Percentiles rank a stretch among this genome's conserved stretches.
These are phyloP conservation scores for Colletotrichum theobromicola DNA, from an alignment of 2,329 filamentous ascomycete species.

Conservation along the genomic window DNA sequence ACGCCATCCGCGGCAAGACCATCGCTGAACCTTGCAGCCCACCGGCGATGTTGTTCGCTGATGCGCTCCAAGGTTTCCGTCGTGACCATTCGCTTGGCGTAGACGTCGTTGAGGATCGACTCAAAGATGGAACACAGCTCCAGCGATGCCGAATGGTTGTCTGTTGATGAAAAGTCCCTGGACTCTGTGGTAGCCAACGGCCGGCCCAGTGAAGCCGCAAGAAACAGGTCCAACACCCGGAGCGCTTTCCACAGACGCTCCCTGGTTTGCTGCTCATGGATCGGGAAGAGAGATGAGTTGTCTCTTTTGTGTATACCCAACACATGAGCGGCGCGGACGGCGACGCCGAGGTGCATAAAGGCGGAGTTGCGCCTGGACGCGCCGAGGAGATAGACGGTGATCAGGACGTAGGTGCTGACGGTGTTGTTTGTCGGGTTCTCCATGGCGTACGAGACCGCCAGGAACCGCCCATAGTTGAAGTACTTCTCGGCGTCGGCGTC, in stretches of 20 bases:
- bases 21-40: slow-evolving; percentile 25
- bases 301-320: slow-evolving; percentile 36
- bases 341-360: slow-evolving; percentile 42
- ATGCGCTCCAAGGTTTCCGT: slow-evolving; percentile 30
- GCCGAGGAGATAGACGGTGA: slow-evolving; percentile 41
- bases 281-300: slow-evolving; percentile 30
- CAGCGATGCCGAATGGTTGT: slow-evolving; percentile 30
- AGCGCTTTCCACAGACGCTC: slow-evolving; percentile 39
- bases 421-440: slow-evolving; percentile 39
- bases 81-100: slow-evolving; percentile 33
- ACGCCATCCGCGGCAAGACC: slow-evolving; percentile 24
- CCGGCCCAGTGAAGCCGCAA: slow-evolving; percentile 36
- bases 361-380: slow-evolving; percentile 40
- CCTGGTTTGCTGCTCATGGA: slow-evolving; percentile 26
- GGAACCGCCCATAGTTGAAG: slow-evolving; percentile 38
- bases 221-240: slow-evolving; percentile 36
- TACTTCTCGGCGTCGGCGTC: slow-evolving; percentile 37
- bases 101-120: slow-evolving; percentile 37
- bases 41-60: slow-evolving; percentile 29
- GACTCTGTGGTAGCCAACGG: slow-evolving; percentile 37
- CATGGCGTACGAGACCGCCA: slow-evolving; percentile 35
- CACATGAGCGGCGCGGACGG: slow-evolving; percentile 40
- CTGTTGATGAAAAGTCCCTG: slow-evolving; percentile 20
- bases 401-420: slow-evolving; percentile 37
- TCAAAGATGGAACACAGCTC: slow-evolving; percentile 43